Conservation (phyloP, 768 basidiomycete genomes). For the Multifurca ochricompacta region DNA sequence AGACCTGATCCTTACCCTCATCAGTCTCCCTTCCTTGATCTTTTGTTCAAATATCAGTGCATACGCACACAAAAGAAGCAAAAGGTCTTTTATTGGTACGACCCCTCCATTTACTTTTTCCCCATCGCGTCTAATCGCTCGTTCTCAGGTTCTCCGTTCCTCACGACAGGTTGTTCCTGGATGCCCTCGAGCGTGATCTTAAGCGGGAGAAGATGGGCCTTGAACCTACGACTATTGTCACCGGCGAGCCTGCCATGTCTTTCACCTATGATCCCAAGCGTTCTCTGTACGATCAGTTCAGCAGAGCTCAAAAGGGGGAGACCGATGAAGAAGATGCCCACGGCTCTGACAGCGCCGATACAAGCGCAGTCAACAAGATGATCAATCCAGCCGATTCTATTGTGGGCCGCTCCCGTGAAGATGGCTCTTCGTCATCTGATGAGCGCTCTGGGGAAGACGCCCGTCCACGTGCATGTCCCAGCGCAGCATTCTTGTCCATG, state of each 20-base stretch:
- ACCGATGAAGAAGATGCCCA: constrained; percentile 23
- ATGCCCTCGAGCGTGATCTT: constrained; percentile 91
- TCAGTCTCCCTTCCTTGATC: constrained; percentile 86
- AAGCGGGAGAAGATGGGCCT: constrained; percentile 90
- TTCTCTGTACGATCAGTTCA: constrained; percentile 86
- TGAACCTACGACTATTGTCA: constrained; percentile 71
- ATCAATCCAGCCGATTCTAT: constrained; percentile 19
- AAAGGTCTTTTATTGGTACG: constrained; percentile 97
- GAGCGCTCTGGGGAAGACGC: constrained; percentile 22
- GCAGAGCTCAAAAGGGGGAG: constrained; percentile 33
- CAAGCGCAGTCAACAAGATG: constrained; percentile 18
- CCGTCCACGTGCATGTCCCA: constrained; percentile 23
- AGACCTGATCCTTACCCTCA: constrained; percentile 16
- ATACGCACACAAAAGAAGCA: constrained; percentile 98
- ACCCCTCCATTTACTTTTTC: neutral
- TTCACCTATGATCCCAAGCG: constrained; percentile 85
- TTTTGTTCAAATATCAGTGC: constrained; percentile 93
- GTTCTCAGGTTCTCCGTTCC: constrained; percentile 85
- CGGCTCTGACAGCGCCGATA: constrained; percentile 20
- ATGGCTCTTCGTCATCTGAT: constrained; percentile 15
- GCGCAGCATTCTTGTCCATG: constrained; percentile 48
- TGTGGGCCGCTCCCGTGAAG: constrained; percentile 14
- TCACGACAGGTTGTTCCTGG: constrained; percentile 93
- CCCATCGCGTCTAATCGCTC: constrained; percentile 21
- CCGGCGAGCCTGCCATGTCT: constrained; percentile 78